Conservation (phyloP, 352 stramenopile species). For the Elongisporangium senticosum region DNA sequence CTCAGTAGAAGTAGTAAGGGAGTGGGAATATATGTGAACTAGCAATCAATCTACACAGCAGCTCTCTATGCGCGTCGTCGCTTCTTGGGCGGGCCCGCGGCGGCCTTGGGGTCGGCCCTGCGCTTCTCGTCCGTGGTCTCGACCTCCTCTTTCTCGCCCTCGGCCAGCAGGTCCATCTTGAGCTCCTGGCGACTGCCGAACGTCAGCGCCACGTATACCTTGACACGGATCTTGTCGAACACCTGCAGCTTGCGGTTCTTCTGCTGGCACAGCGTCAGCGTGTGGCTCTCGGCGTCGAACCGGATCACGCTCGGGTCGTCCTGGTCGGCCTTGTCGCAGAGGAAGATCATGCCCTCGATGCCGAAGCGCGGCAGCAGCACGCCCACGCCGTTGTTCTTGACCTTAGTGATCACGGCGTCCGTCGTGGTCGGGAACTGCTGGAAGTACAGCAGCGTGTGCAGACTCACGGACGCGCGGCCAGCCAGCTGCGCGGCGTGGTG, state of each 20-base stretch:
- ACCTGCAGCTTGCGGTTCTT: conserved; percentile 53
- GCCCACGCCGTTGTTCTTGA: conserved; percentile 92
- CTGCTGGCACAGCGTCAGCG: conserved; percentile 54
- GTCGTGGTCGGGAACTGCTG: conserved; percentile 71
- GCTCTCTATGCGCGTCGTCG: too few species aligned
- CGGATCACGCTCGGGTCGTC: conserved; percentile 48
- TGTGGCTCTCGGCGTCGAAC: conserved; percentile 49
- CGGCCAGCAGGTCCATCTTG: conserved; percentile 70
- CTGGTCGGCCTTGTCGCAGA: conserved; percentile 74
- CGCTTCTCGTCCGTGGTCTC: conserved; percentile 16
- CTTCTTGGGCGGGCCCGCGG: not conserved
- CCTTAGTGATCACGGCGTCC: conserved; percentile 93
- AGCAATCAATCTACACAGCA: too few species aligned
- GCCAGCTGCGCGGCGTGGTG: conserved; percentile 96
- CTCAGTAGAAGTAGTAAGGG: too few species aligned
- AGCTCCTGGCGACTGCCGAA: conserved; percentile 82
- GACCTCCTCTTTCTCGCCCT: conserved; percentile 20
- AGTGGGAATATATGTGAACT: too few species aligned
- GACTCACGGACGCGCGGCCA: conserved; percentile 92
- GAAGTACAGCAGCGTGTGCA: conserved; percentile 99
- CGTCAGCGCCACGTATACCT: conserved; percentile 70
- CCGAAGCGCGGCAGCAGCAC: conserved; percentile 98
- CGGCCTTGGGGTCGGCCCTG: conserved; percentile 18
- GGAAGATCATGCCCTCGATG: conserved; percentile 95
- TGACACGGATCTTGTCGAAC: conserved; percentile 76